Conservation (phyloP, 1,139 yeast species). For the Debaryomyces fabryi region DNA sequence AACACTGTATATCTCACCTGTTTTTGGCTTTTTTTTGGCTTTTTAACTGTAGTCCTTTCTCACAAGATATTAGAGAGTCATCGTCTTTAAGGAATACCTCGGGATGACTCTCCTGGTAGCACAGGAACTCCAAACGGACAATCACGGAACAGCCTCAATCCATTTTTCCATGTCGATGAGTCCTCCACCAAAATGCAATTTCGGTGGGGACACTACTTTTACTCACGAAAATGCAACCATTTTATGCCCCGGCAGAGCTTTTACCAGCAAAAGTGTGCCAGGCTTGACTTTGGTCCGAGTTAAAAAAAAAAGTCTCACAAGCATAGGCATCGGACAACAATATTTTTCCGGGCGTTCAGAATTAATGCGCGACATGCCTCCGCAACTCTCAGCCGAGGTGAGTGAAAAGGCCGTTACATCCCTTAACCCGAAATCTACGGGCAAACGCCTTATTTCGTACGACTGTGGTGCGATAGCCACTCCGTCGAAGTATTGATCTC, state of each 20-base stretch:
- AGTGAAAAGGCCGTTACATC: neutral
- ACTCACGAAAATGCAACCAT: neutral
- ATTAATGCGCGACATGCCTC: neutral
- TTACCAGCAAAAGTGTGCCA: neutral
- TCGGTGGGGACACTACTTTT: neutral
- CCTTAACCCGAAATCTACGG: neutral
- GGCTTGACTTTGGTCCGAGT: neutral
- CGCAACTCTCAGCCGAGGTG: slow-evolving; percentile 4
- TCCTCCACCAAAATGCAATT: neutral
- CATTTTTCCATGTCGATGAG: neutral
- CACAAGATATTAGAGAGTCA: slow-evolving; percentile 1
- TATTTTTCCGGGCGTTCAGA: slow-evolving; percentile 1
- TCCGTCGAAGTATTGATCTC: neutral
- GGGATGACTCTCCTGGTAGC: slow-evolving; percentile 8
- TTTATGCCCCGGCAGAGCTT: neutral
- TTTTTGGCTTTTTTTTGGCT: neutral
- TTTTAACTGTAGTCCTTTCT: neutral
- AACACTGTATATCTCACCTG: no score
- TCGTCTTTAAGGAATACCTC: slow-evolving; percentile 4
- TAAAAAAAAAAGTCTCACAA: neutral
- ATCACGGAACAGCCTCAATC: slow-evolving; percentile 1
- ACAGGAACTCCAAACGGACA: slow-evolving; percentile 2
- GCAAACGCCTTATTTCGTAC: slow-evolving; percentile 1
- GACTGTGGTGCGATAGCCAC: slow-evolving; percentile 1
- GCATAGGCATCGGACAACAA: neutral